phyloP scores from a whole-genome alignment of 1,284 basidiomycete genomes.

The Heterobasidion annosum region DNA sequence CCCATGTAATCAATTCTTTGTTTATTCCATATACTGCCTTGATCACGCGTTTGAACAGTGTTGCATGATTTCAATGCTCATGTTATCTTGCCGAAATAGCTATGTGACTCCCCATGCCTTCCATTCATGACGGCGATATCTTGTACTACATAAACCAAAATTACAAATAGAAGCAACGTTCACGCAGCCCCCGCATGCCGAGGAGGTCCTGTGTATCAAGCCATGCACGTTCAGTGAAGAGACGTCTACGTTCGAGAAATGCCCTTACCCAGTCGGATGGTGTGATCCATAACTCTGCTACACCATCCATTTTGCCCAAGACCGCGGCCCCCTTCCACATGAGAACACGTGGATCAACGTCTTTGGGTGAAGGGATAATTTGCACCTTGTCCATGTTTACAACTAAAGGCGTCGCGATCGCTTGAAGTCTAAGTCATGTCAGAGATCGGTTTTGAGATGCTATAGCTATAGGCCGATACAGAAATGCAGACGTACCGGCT shows the following conservation, averaged over 20 bases:
- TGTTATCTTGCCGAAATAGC: too few species aligned
- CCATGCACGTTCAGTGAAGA: constrained; percentile 6
- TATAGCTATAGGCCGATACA: neutral
- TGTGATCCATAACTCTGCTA: constrained; percentile 86
- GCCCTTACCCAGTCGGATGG: constrained; percentile 74
- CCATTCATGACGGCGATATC: neutral
- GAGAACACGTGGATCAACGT: constrained; percentile 84
- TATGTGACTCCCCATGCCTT: too few species aligned
- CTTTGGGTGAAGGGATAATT: constrained; percentile 88
- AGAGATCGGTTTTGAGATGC: neutral
- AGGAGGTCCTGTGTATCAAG: constrained; percentile 47
- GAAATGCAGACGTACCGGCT: constrained; percentile 45
- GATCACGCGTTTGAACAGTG: neutral
- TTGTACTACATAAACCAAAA: neutral
- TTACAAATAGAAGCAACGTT: constrained; percentile 66
- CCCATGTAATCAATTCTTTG: neutral
- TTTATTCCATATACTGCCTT: neutral
- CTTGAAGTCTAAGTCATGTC: constrained; percentile 52
- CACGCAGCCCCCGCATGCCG: constrained; percentile 73
- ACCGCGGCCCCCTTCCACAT: constrained; percentile 97
- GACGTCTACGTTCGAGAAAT: neutral
- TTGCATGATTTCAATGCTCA: too few species aligned
- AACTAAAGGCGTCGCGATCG: constrained; percentile 77
- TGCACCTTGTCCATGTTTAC: constrained; percentile 76
- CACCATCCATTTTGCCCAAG: constrained; percentile 85